These are phyloP conservation scores for Dentipellis sp. DNA, from an alignment of 768 basidiomycete genomes.

Conservation along the genomic window DNA sequence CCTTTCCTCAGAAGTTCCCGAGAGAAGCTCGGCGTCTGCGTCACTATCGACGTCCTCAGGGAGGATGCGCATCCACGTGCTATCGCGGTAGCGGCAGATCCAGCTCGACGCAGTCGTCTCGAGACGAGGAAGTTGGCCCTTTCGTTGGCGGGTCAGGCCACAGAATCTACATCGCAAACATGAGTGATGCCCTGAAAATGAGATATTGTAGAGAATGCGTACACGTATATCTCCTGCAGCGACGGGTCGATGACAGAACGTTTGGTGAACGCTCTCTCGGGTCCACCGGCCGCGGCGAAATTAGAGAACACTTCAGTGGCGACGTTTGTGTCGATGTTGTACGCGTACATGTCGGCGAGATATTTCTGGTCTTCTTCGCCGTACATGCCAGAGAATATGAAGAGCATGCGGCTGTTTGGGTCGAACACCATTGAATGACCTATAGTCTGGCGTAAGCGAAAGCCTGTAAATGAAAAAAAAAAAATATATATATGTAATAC, in stretches of 20 bases:
- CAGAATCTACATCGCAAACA: constrained; percentile 38
- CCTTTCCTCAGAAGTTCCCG: constrained; percentile 8
- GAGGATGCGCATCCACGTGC: constrained; percentile 57
- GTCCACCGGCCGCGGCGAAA: constrained; percentile 52
- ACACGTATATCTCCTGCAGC: constrained; percentile 68
- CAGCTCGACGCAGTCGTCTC: constrained; percentile 51
- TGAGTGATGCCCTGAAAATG: neutral
- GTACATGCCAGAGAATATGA: constrained; percentile 68
- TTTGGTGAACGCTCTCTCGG: constrained; percentile 67
- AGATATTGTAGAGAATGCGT: constrained; percentile 16
- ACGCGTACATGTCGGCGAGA: constrained; percentile 70
- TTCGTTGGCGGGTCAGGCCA: constrained; percentile 40
- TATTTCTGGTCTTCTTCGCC: constrained; percentile 38
- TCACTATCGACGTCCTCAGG: constrained; percentile 19
- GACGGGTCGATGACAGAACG: constrained; percentile 59
- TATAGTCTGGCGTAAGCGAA: constrained; percentile 12
- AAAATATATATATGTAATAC: constrained; percentile 20
- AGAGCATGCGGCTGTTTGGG: constrained; percentile 43
- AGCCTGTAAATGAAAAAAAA: neutral
- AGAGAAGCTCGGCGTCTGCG: no score
- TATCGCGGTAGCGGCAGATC: constrained; percentile 54
- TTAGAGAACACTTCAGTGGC: constrained; percentile 56
- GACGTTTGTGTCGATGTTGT: constrained; percentile 49
- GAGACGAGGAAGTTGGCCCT: constrained; percentile 30
- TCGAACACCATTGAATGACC: constrained; percentile 83